Evolutionary conservation across 805 yeast genomes (phyloP).

Genomic region (Cyberlindnera galapagoensis): DNA sequence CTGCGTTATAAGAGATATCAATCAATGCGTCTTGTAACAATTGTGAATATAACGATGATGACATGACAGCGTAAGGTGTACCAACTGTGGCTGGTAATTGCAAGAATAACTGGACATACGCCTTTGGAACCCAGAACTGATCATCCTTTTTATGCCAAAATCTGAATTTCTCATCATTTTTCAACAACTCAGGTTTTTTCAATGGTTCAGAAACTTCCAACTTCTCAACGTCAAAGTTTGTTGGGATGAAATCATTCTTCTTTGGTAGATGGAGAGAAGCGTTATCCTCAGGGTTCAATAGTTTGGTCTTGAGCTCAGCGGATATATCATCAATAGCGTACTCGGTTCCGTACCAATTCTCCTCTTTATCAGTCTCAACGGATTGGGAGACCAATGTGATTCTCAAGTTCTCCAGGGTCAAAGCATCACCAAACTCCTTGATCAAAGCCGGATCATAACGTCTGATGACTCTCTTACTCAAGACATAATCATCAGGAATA

Average conservation of each 20-base stretch:
- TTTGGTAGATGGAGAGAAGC: constrained; percentile 52
- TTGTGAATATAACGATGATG: constrained; percentile 59
- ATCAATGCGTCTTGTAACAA: constrained; percentile 69
- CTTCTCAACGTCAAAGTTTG: constrained; percentile 59
- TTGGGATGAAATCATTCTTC: constrained; percentile 77
- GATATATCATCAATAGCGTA: constrained; percentile 47
- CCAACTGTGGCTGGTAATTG: constrained; percentile 57
- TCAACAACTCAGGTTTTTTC: constrained; percentile 56
- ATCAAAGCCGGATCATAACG: constrained; percentile 54
- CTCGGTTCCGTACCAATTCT: constrained; percentile 90
- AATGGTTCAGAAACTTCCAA: constrained; percentile 28
- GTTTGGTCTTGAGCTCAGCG: constrained; percentile 27
- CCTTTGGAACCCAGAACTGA: constrained; percentile 83
- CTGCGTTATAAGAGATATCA: constrained; percentile 78
- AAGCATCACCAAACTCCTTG: constrained; percentile 37
- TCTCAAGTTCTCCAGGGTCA: constrained; percentile 57
- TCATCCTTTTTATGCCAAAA: constrained; percentile 92
- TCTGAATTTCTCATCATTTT: constrained; percentile 42
- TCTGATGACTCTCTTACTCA: constrained; percentile 51
- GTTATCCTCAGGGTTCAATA: constrained; percentile 27
- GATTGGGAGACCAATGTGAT: constrained; percentile 47
- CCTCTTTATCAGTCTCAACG: constrained; percentile 46
- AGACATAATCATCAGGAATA: constrained; percentile 59
- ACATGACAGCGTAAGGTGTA: constrained; percentile 51
- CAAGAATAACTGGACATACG: constrained; percentile 57